A percentile compares a stretch with the other conserved stretches of the same genome.
Conservation (phyloP, 106 monocot genomes). For the Acorus gramineus region DNA sequence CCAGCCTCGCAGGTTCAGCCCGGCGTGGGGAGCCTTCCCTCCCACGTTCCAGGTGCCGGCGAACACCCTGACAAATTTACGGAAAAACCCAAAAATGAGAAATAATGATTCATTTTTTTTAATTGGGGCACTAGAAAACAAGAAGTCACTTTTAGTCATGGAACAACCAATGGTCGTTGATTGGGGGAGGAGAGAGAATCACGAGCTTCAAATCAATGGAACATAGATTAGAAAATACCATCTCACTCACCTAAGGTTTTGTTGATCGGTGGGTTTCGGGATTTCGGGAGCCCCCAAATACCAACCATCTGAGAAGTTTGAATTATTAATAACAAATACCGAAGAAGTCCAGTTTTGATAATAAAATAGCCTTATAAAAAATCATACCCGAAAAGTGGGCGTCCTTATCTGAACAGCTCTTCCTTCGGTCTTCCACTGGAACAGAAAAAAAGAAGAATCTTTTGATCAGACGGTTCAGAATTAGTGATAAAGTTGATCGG, state of each 20-base stretch:
- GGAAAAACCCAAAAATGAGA: not conserved
- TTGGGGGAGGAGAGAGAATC: not conserved
- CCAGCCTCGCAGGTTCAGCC: conserved; percentile 52
- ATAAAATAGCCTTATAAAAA: not conserved
- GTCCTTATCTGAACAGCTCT: conserved; percentile 69
- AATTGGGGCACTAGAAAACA: not conserved
- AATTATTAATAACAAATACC: not conserved
- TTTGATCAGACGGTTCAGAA: not conserved
- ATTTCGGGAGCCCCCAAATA: conserved; percentile 21
- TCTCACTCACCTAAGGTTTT: conserved; percentile 30
- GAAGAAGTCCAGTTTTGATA: not conserved
- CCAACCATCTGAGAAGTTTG: conserved; percentile 24
- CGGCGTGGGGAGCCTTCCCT: conserved; percentile 54
- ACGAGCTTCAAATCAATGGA: no score
- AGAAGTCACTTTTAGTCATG: not conserved
- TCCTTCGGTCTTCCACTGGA: conserved; percentile 19
- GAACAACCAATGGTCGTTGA: not conserved
- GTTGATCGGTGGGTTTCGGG: conserved; percentile 10
- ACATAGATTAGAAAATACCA: no score
- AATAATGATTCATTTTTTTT: not conserved
- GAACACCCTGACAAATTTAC: conserved; percentile 38
- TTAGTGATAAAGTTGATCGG: not conserved
- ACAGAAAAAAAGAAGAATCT: not conserved
- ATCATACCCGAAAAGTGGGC: conserved; percentile 13
- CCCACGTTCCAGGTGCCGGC: conserved; percentile 97